A percentile compares a stretch with the other conserved stretches of the same genome.
Conservation (phyloP, 2,329 filamentous ascomycete genomes). For the Penicillium expansum region DNA sequence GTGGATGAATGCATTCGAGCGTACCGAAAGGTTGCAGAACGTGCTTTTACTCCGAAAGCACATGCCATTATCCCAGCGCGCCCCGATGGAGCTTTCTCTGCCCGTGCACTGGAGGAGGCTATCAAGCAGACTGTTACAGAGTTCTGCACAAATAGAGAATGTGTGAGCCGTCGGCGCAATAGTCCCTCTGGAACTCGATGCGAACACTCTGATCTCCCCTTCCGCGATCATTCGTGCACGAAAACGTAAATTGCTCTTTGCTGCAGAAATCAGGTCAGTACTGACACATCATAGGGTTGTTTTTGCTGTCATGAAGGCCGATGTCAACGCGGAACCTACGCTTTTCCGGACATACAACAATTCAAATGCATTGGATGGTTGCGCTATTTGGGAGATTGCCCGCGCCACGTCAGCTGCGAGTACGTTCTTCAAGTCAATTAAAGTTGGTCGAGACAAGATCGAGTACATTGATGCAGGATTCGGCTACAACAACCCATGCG, state of each 20-base stretch:
- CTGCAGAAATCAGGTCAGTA: not conserved
- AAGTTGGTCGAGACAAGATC: not conserved
- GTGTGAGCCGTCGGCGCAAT: not conserved
- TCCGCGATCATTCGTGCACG: not conserved
- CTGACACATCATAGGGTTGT: not conserved
- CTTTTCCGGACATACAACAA: not conserved
- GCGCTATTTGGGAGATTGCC: not conserved
- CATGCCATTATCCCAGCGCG: not conserved
- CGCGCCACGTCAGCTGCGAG: not conserved
- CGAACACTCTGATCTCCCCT: not conserved
- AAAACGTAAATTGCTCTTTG: not conserved
- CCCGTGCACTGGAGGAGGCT: not conserved
- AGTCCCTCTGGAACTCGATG: not conserved
- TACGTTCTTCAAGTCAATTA: constrained; percentile 1
- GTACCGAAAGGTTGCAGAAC: not conserved
- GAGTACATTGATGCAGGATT: not conserved
- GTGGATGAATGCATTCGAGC: constrained; percentile 1
- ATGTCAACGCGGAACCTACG: not conserved
- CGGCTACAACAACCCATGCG: constrained; percentile 1
- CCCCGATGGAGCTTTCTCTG: not conserved
- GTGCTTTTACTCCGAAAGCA: not conserved
- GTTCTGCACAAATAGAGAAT: not conserved
- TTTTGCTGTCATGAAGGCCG: not conserved
- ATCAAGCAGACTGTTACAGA: not conserved
- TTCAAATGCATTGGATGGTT: not conserved